phyloP scores from a whole-genome alignment of 2,329 filamentous ascomycete species.

The Blastomyces silverae region DNA sequence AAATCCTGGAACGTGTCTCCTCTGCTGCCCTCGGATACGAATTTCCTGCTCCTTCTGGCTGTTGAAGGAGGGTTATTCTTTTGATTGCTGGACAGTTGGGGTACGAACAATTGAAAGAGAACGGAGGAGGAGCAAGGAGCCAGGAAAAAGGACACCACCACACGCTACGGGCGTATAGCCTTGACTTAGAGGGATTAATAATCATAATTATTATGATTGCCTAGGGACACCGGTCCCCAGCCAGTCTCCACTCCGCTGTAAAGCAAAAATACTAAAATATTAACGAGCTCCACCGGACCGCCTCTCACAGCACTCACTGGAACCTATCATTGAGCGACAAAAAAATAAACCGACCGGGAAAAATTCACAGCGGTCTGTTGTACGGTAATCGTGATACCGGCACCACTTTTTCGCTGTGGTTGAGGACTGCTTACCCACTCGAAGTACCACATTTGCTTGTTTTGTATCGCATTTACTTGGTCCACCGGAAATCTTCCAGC shows the following conservation, averaged over 20 bases:
- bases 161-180: background rate
- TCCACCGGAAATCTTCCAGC: constrained; percentile 10
- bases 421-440: constrained; percentile 1
- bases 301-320: background rate
- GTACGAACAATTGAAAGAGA: background rate
- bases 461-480: background rate
- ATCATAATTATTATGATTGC: background rate
- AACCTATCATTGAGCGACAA: background rate
- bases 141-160: background rate
- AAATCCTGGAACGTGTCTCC: background rate
- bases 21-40: background rate
- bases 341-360: background rate
- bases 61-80: background rate
- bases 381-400: constrained; percentile 3
- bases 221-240: background rate
- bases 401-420: background rate
- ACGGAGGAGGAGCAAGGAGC: background rate
- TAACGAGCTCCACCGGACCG: background rate
- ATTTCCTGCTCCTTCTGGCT: background rate
- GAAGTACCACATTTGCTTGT: background rate
- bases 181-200: constrained; percentile 1
- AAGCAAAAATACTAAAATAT: background rate
- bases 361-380: background rate
- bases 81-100: background rate
- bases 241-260: background rate